Evolutionary conservation across 495 filamentous ascomycete species (phyloP).

Genomic region (Cenococcum geophilum): DNA sequence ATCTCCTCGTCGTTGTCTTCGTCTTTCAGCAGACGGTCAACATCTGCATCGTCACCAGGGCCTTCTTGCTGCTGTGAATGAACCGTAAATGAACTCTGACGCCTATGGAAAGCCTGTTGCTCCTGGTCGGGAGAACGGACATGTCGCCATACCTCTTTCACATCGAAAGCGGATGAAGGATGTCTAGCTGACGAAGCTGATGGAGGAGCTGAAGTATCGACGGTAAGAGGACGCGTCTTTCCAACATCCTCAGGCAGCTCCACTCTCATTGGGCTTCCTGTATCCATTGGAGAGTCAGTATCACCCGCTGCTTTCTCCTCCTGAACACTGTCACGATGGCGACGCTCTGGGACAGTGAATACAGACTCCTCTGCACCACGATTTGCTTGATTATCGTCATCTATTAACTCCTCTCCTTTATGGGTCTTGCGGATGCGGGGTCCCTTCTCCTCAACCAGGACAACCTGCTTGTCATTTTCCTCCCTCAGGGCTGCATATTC

Average conservation of each 20-base stretch:
- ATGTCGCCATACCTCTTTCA: slow-evolving; percentile 63
- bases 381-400: slow-evolving; percentile 50
- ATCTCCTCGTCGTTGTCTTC: slow-evolving; percentile 67
- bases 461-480: slow-evolving; percentile 81
- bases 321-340: slow-evolving; percentile 15
- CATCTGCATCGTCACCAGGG: slow-evolving; percentile 67
- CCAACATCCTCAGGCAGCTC: slow-evolving; percentile 35
- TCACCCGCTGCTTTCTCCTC: slow-evolving; percentile 17
- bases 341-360: slow-evolving; percentile 7
- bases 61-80: slow-evolving; percentile 46
- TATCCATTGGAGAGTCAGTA: slow-evolving; percentile 7
- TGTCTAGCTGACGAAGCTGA: not conserved
- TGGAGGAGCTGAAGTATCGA: slow-evolving; percentile 23
- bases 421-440: slow-evolving; percentile 86
- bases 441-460: slow-evolving; percentile 70
- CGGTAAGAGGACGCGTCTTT: slow-evolving; percentile 7
- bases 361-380: slow-evolving; percentile 5
- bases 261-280: slow-evolving; percentile 16
- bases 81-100: slow-evolving; percentile 43
- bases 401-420: slow-evolving; percentile 89
- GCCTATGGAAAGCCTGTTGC: slow-evolving; percentile 43
- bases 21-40: slow-evolving; percentile 82
- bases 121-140: slow-evolving; percentile 51
- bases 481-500: slow-evolving; percentile 66
- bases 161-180: slow-evolving; percentile 54